These are phyloP conservation scores for Phlebiopsis flavidoalba DNA, from an alignment of 768 basidiomycete species.

Conservation along the genomic window DNA sequence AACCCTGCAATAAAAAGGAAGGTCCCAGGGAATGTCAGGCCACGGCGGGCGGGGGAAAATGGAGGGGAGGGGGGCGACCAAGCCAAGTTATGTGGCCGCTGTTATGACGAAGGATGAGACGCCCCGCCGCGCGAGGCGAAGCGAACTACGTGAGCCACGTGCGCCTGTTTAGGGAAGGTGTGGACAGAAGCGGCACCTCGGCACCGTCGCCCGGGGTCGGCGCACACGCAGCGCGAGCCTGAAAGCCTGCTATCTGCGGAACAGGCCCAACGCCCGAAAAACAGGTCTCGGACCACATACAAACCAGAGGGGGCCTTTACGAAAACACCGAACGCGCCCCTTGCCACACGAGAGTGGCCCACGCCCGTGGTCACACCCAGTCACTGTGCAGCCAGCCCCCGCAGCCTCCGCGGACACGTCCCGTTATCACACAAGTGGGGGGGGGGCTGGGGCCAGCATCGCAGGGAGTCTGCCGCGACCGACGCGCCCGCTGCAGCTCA, in stretches of 20 bases:
- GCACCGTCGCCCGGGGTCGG: constrained; percentile 7
- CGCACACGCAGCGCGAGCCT: not conserved
- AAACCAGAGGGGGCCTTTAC: not conserved
- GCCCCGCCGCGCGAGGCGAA: constrained; percentile 2
- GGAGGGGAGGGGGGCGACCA: constrained; percentile 25
- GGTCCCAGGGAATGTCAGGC: constrained; percentile 40
- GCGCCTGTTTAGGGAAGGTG: constrained; percentile 13
- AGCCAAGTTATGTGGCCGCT: constrained; percentile 26
- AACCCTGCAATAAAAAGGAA: constrained; percentile 21
- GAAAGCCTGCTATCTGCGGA: constrained; percentile 3
- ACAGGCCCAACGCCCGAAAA: not conserved
- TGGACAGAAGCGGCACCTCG: constrained; percentile 13
- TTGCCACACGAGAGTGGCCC: not conserved
- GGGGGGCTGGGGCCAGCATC: no score
- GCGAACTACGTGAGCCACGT: constrained; percentile 18
- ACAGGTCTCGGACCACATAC: not conserved
- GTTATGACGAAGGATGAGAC: constrained; percentile 24
- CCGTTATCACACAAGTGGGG: constrained; percentile 12
- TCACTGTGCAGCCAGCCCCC: not conserved
- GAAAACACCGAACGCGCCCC: not conserved
- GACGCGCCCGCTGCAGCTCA: not conserved
- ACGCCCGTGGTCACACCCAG: not conserved
- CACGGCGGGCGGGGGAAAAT: constrained; percentile 16
- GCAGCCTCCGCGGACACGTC: not conserved
- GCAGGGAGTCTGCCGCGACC: not conserved